Evolutionary conservation across 352 stramenopile species (phyloP).

Genomic region (Pythium guiyangense): DNA sequence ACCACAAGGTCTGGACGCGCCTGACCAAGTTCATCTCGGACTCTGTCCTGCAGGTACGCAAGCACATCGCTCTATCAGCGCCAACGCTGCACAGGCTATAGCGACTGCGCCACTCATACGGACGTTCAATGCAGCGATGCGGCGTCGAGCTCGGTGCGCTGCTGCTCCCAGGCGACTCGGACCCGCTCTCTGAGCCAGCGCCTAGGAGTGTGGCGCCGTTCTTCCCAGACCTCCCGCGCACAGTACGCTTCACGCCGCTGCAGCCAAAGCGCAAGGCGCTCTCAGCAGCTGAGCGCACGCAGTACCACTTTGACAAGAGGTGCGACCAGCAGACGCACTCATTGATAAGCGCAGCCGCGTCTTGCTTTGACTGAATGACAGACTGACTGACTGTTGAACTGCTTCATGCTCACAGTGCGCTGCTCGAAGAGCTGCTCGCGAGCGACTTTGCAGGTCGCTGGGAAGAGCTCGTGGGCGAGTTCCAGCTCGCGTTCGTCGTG

Average conservation of each 20-base stretch:
- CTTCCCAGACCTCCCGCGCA: conserved; percentile 74
- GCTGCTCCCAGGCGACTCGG: conserved; percentile 65
- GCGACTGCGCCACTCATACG: background rate
- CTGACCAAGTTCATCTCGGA: conserved; percentile 67
- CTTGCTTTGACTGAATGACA: background rate
- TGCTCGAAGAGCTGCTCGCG: conserved; percentile 44
- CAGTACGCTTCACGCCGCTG: conserved; percentile 61
- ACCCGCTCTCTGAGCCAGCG: conserved; percentile 21
- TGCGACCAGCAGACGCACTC: conserved; percentile 5
- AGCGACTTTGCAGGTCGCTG: conserved; percentile 40
- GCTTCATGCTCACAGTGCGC: conserved; percentile 18
- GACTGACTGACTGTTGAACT: background rate
- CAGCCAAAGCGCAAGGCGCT: conserved; percentile 32
- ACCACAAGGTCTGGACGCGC: conserved; percentile 63
- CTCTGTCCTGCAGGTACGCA: conserved; percentile 49
- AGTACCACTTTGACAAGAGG: conserved; percentile 79
- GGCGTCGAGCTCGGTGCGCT: conserved; percentile 56
- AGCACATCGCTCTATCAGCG: background rate
- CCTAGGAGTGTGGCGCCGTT: conserved; percentile 41
- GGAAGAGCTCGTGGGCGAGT: conserved; percentile 86
- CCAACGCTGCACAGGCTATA: too few relatives aligned
- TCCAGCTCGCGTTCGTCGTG: conserved; percentile 92
- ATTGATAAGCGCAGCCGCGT: background rate
- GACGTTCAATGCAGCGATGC: conserved; percentile 33
- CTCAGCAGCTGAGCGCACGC: conserved; percentile 45